phyloP scores from a whole-genome alignment of 176 grass and related monocot species.

The Zoysia pacifica region DNA sequence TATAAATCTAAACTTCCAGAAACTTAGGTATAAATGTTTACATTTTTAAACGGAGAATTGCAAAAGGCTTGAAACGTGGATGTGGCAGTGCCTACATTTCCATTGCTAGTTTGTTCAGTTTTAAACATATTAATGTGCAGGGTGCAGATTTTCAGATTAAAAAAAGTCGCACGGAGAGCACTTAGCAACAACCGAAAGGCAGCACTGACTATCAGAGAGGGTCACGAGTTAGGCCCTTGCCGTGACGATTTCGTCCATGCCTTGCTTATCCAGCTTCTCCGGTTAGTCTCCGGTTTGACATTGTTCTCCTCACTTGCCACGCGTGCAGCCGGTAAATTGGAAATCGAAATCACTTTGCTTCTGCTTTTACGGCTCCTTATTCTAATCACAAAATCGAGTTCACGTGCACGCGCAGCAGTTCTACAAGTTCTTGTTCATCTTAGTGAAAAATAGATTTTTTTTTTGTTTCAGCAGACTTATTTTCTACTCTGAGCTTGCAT shows the following conservation, averaged over 20 bases:
- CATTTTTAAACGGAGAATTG: no score
- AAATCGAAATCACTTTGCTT: conserved; percentile 14
- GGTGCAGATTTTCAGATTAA: no score
- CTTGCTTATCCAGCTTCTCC: neutral
- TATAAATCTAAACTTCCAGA: no score
- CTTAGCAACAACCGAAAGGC: neutral
- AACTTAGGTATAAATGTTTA: no score
- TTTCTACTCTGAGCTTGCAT: no score
- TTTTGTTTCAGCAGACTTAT: no score
- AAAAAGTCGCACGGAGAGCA: neutral
- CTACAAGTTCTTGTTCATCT: no score
- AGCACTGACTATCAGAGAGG: neutral
- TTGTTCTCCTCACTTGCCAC: neutral
- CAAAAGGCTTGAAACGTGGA: no score
- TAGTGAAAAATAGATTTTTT: no score
- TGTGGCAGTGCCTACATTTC: no score
- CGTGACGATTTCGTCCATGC: conserved; percentile 15
- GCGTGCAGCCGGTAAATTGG: conserved; percentile 1
- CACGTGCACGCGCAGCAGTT: neutral
- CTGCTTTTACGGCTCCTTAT: conserved; percentile 19
- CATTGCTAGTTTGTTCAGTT: no score
- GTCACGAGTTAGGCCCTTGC: conserved; percentile 7
- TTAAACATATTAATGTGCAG: no score
- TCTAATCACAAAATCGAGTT: neutral
- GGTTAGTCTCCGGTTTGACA: conserved; percentile 13